Evolutionary conservation across 1,139 yeast species (phyloP), one percentile per base, ranked within the genome.

Genomic region (Candida labiduridarum): DNA sequence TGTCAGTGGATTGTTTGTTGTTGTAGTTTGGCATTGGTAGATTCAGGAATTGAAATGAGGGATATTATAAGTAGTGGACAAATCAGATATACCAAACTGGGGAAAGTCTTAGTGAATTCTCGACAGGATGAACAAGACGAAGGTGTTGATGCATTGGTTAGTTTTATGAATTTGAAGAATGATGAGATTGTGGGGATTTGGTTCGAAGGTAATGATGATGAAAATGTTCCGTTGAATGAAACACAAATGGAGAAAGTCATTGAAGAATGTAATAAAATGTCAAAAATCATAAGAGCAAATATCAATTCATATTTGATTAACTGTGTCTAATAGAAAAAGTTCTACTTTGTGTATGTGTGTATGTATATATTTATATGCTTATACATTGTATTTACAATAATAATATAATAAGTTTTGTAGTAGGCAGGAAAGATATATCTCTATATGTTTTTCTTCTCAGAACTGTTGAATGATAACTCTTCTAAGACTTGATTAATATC

Each of bases 31-130:
- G 96, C 97, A 0, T 67, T 92, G 53, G 84, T 88, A 0, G 95
- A 92, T 65, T 86, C 97, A 0, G 91, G 90, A 5, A 84, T 92
- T 39, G 95, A 90, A 59, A 67, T 90, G 25, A 74, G 81, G 51
- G 96, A 91, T 63, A 71, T 92, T 49, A 91, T 91, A 1, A 81
- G 92, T 4, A 83, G 91, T 52, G 92, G 91, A 0, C 79, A 81
- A 49, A 80, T 74, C n/a, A 60, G 57, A 49, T 45, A 64, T 39
- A 43, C 55, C 29, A 52, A 49, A 10, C 56, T 51, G 9, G 62
- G 62, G 1, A 54, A 58, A 25, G 25, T 64, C 1, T 48, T 57
- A 1, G 44, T 62, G 41, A 53, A 54, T 12, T 50, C 56, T 38
- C 57, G 54, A 5, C 49, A 43, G 2, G 57, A 53, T 6, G 57